Evolutionary conservation across 345 rosid species (phyloP).

Genomic region (Syzygium aromaticum): DNA sequence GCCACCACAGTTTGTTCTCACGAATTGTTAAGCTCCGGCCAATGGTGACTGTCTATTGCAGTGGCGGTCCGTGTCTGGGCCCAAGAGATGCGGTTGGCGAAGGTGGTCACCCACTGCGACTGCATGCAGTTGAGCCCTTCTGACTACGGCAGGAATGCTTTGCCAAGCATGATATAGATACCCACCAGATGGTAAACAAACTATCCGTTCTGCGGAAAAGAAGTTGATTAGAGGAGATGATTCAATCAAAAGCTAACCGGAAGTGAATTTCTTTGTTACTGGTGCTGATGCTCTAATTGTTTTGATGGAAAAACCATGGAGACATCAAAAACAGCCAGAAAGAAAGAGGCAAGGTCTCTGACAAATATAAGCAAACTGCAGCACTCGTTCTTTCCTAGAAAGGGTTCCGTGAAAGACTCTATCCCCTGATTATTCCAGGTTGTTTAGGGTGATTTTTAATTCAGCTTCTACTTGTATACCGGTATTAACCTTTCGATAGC

Average conservation of each 20-base stretch:
- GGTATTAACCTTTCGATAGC: not conserved
- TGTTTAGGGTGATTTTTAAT: not conserved
- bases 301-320: not conserved
- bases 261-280: not conserved
- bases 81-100: conserved; percentile 88
- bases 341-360: not conserved
- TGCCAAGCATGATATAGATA: conserved; percentile 88
- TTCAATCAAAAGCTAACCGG: not conserved
- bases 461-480: not conserved
- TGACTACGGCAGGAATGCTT: conserved; percentile 76
- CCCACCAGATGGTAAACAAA: conserved; percentile 93
- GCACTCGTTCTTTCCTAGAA: not conserved
- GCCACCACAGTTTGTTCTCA: not conserved
- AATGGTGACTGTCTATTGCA: conserved; percentile 37
- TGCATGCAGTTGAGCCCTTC: conserved; percentile 83
- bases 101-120: conserved; percentile 70
- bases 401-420: not conserved
- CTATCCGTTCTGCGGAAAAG: conserved; percentile 38
- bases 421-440: not conserved
- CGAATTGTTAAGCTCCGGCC: not conserved
- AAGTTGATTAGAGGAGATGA: not conserved
- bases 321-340: not conserved
- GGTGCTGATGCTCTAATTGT: not conserved
- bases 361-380: not conserved
- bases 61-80: conserved; percentile 54